Evolutionary conservation across 1,139 yeast genomes (phyloP), one percentile per base, ranked within the genome.

Genomic region (Pichia sp.): DNA sequence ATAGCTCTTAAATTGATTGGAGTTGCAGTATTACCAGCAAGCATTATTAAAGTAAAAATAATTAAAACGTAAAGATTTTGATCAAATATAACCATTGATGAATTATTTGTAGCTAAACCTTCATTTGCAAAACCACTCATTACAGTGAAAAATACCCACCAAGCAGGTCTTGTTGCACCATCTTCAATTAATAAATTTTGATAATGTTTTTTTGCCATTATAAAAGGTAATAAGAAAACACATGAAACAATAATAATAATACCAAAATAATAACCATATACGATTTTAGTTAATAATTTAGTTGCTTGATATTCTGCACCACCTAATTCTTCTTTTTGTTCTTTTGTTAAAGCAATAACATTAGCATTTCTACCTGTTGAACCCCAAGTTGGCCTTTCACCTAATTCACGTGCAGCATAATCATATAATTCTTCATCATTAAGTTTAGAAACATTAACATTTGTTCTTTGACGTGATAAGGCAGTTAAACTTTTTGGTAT

Each of bases 321-420:
- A 30, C 98, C 99, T 38, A 92, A 67, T 62, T 92, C 99, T 49
- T 85, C 95, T 57, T 87, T 87, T 62, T 94, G 97, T 25, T 77
- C 83, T 28, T 81, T 87, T 2, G 86, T 80, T 46, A 92, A 66
- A 29, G 83, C 83, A 3, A 87, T 85, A 68, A 92, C 92, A 0
- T 90, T 85, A 1, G 98, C 92, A 63, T 94, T 94, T 61, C 97
- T 76, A n/a, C 97, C 98, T 40, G 89, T 87, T 0, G 98, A 97
- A 27, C 76, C 76, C 90, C 95, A 90, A 0, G 97, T 87, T 35
- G 92, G 69, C 57, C 90, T 92, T 34, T 59, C 54, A 2, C 58
- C 50, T 7, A 40, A 47, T 3, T 36, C 31, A 20, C 33, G 25
- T 4, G 37, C 46, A 26, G 58, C 52, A 39, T 54, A 57, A 22